A percentile compares a stretch with the other conserved stretches of the same genome.
These are phyloP conservation scores for Podospora didyma DNA, from an alignment of 495 filamentous ascomycete genomes.

Conservation along the genomic window DNA sequence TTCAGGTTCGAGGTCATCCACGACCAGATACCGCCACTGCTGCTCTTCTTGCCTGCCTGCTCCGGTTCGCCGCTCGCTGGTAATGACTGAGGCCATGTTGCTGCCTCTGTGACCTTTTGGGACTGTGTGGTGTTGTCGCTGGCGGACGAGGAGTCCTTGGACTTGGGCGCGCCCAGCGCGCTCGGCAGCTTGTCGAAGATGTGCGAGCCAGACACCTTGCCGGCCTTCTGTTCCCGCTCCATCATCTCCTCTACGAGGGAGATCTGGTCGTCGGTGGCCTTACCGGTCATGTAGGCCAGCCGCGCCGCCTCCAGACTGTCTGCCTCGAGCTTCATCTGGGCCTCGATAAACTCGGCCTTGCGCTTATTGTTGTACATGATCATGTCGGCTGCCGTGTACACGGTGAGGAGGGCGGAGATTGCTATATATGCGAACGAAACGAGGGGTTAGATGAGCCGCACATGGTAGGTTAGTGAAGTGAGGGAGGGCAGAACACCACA, in stretches of 20 bases:
- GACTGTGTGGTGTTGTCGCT: not conserved
- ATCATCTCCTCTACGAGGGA: conserved; percentile 43
- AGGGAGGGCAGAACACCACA: conserved; percentile 12
- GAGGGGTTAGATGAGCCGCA: not conserved
- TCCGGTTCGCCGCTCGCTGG: not conserved
- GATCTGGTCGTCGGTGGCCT: conserved; percentile 56
- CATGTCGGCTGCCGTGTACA: conserved; percentile 82
- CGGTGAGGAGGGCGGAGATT: conserved; percentile 66
- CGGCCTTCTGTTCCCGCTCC: conserved; percentile 25
- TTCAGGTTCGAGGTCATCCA: conserved; percentile 50
- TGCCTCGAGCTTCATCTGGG: conserved; percentile 56
- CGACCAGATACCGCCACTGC: conserved; percentile 15
- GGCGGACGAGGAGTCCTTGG: not conserved
- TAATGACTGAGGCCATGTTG: conserved; percentile 12
- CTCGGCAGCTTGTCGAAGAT: conserved; percentile 33
- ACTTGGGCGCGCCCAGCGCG: conserved; percentile 22
- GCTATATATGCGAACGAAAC: conserved; percentile 45
- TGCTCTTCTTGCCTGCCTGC: conserved; percentile 4
- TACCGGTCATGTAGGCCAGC: conserved; percentile 56
- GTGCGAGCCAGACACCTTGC: conserved; percentile 8
- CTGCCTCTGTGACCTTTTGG: conserved; percentile 10
- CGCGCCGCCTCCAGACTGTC: conserved; percentile 50
- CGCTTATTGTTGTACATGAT: conserved; percentile 76
- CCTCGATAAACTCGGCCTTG: conserved; percentile 60
- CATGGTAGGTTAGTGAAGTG: not conserved